phyloP scores from a whole-genome alignment of 163 green algal genomes.

The Volvox carteri region DNA sequence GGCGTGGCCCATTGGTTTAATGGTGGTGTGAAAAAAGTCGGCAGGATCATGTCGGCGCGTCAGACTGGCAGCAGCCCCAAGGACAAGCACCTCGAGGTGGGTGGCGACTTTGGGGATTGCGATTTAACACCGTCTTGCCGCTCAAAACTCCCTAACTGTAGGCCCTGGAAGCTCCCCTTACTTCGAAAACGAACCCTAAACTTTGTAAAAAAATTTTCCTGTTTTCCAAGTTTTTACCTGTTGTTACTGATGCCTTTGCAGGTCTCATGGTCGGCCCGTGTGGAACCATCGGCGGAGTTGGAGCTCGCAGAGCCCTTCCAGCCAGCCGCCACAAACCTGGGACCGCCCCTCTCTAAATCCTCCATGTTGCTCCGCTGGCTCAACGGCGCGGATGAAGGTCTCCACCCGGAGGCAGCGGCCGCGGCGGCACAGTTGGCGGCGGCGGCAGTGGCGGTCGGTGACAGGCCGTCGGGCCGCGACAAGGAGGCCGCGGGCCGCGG shows the following conservation, averaged over 20 bases:
- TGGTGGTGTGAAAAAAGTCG: neutral
- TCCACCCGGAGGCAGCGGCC: neutral
- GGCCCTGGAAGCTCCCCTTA: too few species aligned
- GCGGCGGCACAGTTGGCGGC: constrained; percentile 14
- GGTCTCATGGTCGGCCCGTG: constrained; percentile 43
- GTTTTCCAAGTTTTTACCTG: neutral
- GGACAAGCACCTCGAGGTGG: constrained; percentile 46
- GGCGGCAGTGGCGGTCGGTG: neutral
- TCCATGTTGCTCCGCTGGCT: constrained; percentile 56
- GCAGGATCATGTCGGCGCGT: too few species aligned
- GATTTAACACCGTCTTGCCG: too few species aligned
- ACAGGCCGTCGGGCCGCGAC: neutral
- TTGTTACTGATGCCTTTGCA: constrained; percentile 1
- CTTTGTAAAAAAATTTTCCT: neutral
- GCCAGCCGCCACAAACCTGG: constrained; percentile 43
- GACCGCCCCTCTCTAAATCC: constrained; percentile 41
- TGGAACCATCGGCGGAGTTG: constrained; percentile 50
- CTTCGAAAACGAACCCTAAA: neutral
- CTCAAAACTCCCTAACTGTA: too few species aligned
- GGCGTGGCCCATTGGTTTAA: neutral
- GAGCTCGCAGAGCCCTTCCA: constrained; percentile 30
- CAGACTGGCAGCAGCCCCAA: neutral
- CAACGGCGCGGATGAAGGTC: neutral
- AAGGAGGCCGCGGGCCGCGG: neutral
- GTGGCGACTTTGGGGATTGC: neutral